Evolutionary conservation across 371 early-diverging fungal species (phyloP), one percentile per base, ranked within the genome.

Genomic region (Basidiobolus meristosporus): DNA sequence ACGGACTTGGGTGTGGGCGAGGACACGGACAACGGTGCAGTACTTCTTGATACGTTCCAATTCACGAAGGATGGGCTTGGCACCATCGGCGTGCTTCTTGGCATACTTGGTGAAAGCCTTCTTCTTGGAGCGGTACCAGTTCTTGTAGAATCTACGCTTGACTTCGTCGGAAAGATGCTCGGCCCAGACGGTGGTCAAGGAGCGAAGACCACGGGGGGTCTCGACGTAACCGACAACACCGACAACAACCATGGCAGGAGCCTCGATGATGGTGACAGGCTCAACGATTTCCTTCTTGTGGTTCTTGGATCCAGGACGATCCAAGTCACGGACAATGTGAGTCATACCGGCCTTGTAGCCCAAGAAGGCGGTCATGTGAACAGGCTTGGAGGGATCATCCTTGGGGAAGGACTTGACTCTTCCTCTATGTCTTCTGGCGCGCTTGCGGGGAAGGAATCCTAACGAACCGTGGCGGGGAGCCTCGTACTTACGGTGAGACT

Each of bases 271-370:
- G 48, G 98, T 96, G 52, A 98, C 99, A 44, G 99, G 96, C 71
- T 99, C 99, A 54, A 98, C 89, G 36, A 98, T 73, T 72, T 99
- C 99, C 83, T 92, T 93, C 89, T 92, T 97, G 86, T 97, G 84
- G 77, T 87, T 83, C 81, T 96, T 95, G 71, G 95, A 90, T 46
- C 90, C 92, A 49, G 95, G 93, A 61, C 92, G 82, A 60, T 93
- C 93, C 60, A 95, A 66, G 63, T 95, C 96, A 56, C 99, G 88
- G 50, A 99, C 92, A 57, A 98, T 82, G 75, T 99, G 98, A 61
- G 98, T 95, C 98, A 98, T 98, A 63, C 98, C 99, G 44, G 95
- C 98, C 87, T 98, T 98, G 88, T 98, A 98, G 51, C 84, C 97
- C 60, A 98, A 66, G 83, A 96, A 98, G 56, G 93, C 98, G 42